Evolutionary conservation across 1,284 basidiomycete genomes (phyloP).

Genomic region (Cystobasidiaceae sp.): DNA sequence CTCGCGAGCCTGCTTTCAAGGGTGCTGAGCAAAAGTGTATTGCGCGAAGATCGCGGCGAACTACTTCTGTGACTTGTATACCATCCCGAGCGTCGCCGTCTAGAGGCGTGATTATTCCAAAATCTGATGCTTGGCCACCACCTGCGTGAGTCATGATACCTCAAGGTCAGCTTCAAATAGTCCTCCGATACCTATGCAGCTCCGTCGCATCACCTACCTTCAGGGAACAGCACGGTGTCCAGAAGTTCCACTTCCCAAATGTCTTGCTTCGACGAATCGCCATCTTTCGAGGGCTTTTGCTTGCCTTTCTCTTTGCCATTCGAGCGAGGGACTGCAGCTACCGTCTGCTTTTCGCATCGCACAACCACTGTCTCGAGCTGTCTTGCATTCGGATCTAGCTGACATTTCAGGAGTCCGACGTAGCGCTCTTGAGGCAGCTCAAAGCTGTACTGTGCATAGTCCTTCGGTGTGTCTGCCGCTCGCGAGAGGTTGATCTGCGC

Average conservation of each 20-base stretch:
- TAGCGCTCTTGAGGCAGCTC: slow-evolving; percentile 36
- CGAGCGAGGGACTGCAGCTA: slow-evolving; percentile 6
- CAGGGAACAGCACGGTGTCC: slow-evolving; percentile 82
- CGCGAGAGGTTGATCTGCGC: slow-evolving; percentile 20
- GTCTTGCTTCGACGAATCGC: neutral
- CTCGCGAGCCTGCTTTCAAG: slow-evolving; percentile 55
- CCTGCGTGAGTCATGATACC: too few relatives aligned
- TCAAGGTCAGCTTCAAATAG: too few relatives aligned
- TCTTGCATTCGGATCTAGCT: slow-evolving; percentile 37
- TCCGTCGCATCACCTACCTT: slow-evolving; percentile 47
- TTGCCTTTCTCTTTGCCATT: slow-evolving; percentile 33
- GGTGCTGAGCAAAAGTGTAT: slow-evolving; percentile 64
- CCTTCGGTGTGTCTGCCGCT: slow-evolving; percentile 17
- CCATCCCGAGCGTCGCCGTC: slow-evolving; percentile 45
- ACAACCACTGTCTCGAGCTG: slow-evolving; percentile 34
- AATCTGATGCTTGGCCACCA: slow-evolving; percentile 78
- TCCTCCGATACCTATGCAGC: too few relatives aligned
- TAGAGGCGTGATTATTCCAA: slow-evolving; percentile 55
- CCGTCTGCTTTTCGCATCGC: slow-evolving; percentile 33
- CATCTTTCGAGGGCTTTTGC: neutral
- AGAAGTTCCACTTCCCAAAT: slow-evolving; percentile 56
- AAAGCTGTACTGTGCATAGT: slow-evolving; percentile 35
- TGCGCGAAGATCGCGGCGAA: slow-evolving; percentile 66
- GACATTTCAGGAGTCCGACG: slow-evolving; percentile 40
- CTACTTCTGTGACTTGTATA: slow-evolving; percentile 65